phyloP scores from a whole-genome alignment of 345 rosid genomes.

The Salix arbutifolia region DNA sequence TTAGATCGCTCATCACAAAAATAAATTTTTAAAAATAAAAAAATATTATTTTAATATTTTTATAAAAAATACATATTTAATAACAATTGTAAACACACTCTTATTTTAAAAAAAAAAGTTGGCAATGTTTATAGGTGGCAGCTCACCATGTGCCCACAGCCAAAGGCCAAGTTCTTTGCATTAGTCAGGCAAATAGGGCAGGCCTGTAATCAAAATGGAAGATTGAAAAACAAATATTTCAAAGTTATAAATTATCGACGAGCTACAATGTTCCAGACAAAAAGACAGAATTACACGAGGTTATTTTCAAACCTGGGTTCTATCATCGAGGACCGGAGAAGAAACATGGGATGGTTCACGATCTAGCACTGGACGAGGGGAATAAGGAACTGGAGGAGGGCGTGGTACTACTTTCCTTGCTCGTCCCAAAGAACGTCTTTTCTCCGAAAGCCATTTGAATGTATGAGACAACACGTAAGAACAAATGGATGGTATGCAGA shows the following conservation, averaged over 20 bases:
- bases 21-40: too few species aligned
- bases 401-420: slow-evolving; percentile 53
- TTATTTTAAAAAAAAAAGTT: background rate
- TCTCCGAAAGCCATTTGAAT: slow-evolving; percentile 7
- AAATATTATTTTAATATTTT: too few species aligned
- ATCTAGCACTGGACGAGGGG: slow-evolving; percentile 22
- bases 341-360: slow-evolving; percentile 20
- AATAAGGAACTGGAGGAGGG: slow-evolving; percentile 56
- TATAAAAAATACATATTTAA: too few species aligned
- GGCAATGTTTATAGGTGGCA: background rate
- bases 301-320: slow-evolving; percentile 40
- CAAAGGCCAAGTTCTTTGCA: slow-evolving; percentile 55
- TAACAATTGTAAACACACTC: too few species aligned
- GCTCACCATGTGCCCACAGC: slow-evolving; percentile 77
- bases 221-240: background rate
- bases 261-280: background rate
- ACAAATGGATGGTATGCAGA: background rate
- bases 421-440: slow-evolving; percentile 42
- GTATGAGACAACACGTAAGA: background rate
- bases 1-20: too few species aligned
- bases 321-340: slow-evolving; percentile 29
- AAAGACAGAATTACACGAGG: background rate
- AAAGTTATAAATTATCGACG: background rate
- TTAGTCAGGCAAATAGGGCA: slow-evolving; percentile 69
- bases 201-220: slow-evolving; percentile 29